Evolutionary conservation across 2,329 filamentous ascomycete species (phyloP), one percentile per base, ranked within the genome.

Genomic region (Elsinoe perseae): DNA sequence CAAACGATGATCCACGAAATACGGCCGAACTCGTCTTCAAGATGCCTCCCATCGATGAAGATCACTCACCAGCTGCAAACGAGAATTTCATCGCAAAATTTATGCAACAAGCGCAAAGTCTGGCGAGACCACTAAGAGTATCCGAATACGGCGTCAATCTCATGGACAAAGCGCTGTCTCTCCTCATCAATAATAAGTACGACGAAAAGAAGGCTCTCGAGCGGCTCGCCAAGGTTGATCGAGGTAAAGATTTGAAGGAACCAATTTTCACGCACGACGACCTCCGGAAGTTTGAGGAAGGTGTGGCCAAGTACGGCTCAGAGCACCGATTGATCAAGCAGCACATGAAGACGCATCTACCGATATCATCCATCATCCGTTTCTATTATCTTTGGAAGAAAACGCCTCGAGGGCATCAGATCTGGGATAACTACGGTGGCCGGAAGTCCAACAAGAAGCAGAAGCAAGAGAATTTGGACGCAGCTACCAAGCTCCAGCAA

Each of bases 371-470:
- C 58, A 86, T 96, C 60, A 89, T 95, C 23, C 87, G 93, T 2
- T 95, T 87, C 68, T 98, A 97, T 72, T 98, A 98, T 69, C 88
- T 88, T 62, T 98, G 93, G 93, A 98, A 98, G 74, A 97, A 97
- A 72, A 89, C 89, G 0, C 80, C 86, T 1, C 84, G 85, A 58
- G 93, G 93, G 38, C 85, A 82, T 66, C 84, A 93, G 64, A 84
- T 98, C 20, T 96, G 93, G 91, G 89, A 89, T 58, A 88, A 84
- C 61, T 95, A 87, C 64, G 83, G 88, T 52, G 89, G 88, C 9
- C 83, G 92, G 44, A 95, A 95, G 68, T 88, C 89, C 57, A 95
- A 92, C 70, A 95, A 93, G 71, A 89, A 95, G 66, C 48, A 52
- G 32, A 86, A 83, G 64, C 70, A 71, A 20, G 68, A 72, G 28